A percentile compares a stretch with the other conserved stretches of the same genome.
These are phyloP conservation scores for Manihot esculenta DNA, from an alignment of 441 rosid genomes.

Conservation along the genomic window DNA sequence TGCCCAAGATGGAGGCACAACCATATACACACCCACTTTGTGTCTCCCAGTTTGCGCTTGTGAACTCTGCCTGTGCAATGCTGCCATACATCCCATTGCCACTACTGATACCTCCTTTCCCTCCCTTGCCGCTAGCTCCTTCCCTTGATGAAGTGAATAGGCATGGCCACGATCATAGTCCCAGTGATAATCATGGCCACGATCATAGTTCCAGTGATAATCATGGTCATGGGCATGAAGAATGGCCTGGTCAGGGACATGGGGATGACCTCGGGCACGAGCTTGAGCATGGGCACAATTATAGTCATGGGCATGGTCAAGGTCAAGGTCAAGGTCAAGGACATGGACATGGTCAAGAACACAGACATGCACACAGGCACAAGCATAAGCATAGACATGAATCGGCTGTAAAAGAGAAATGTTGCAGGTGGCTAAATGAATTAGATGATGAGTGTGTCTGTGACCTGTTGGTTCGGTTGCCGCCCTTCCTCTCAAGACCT, in stretches of 20 bases:
- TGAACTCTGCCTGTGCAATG: constrained; percentile 43
- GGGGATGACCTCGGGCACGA: not conserved
- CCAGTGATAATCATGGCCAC: too few species aligned
- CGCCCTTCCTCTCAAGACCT: constrained; percentile 54
- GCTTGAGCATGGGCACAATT: not conserved
- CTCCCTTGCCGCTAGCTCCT: constrained; percentile 18
- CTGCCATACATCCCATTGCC: constrained; percentile 29
- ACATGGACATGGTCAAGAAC: not conserved
- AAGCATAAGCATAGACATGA: constrained; percentile 18
- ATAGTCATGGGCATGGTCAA: constrained; percentile 17
- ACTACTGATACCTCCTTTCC: not conserved
- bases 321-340: constrained; percentile 8
- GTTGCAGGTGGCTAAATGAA: constrained; percentile 61
- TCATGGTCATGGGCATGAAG: too few species aligned
- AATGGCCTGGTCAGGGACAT: too few species aligned
- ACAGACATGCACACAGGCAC: not conserved
- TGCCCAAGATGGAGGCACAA: constrained; percentile 19
- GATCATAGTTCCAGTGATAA: not conserved
- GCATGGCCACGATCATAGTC: not conserved
- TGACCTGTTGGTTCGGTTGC: constrained; percentile 46
- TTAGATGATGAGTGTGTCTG: constrained; percentile 60
- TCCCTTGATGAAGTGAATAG: constrained; percentile 18
- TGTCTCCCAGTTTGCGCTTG: constrained; percentile 49
- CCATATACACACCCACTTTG: constrained; percentile 50
- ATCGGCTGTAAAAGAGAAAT: constrained; percentile 31